Percentiles rank a stretch among this genome's conserved stretches.
Conservation (phyloP, 2,329 filamentous ascomycete genomes). For the Sphaceloma murrayae region DNA sequence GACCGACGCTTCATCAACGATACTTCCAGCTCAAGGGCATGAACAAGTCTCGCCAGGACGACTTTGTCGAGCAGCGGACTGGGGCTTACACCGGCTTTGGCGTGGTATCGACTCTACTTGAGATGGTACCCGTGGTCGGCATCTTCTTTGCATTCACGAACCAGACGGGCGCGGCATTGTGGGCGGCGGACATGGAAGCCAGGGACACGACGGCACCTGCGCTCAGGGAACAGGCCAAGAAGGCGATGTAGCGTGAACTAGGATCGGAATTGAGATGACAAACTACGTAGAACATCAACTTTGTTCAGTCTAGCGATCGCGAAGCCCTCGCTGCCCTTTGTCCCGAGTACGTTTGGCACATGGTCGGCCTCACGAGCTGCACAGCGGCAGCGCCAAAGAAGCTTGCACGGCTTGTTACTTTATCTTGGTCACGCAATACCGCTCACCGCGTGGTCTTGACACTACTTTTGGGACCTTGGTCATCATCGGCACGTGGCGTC, state of each 20-base stretch:
- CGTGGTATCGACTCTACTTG: conserved; percentile 69
- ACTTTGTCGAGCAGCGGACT: conserved; percentile 60
- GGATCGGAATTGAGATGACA: neutral
- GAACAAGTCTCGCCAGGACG: conserved; percentile 53
- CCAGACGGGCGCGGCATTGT: conserved; percentile 83
- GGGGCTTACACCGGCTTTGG: conserved; percentile 69
- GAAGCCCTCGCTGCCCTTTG: too few species aligned
- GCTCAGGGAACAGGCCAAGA: conserved; percentile 27
- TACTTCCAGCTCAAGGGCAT: conserved; percentile 92
- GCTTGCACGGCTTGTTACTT: too few species aligned
- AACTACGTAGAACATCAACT: neutral
- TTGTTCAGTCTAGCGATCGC: too few species aligned
- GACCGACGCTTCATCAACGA: conserved; percentile 48
- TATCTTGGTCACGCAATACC: too few species aligned
- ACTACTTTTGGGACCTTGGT: too few species aligned
- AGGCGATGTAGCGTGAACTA: conserved; percentile 19
- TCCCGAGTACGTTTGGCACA: too few species aligned
- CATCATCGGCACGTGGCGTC: too few species aligned
- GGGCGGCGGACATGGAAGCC: conserved; percentile 58
- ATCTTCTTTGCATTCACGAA: conserved; percentile 87
- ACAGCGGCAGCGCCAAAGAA: too few species aligned
- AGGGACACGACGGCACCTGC: conserved; percentile 26
- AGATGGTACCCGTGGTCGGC: conserved; percentile 73
- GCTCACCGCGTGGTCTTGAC: too few species aligned
- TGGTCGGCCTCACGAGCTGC: too few species aligned